Percentiles rank a stretch among this genome's conserved stretches.
phyloP scores from a whole-genome alignment of 2,329 filamentous ascomycete species.

The Colletotrichum sojae region DNA sequence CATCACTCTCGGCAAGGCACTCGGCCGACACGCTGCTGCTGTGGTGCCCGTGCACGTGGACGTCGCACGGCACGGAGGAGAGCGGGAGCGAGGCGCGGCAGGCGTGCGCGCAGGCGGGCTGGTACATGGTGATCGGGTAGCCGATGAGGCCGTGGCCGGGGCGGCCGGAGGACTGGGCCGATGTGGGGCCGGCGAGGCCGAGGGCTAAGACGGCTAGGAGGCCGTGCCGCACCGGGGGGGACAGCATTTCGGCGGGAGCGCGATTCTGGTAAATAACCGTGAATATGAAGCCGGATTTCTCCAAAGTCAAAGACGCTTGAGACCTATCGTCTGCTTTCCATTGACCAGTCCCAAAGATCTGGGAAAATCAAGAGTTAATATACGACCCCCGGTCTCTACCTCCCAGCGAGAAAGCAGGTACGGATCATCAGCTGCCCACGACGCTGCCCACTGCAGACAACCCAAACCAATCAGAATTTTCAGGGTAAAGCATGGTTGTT shows the following conservation, averaged over 20 bases:
- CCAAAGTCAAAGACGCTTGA: too few species aligned
- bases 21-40: slow-evolving; percentile 10
- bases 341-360: too few species aligned
- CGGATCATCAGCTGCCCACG: too few species aligned
- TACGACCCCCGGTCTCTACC: too few species aligned
- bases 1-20: slow-evolving; percentile 45
- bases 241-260: not conserved
- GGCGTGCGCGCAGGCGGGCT: slow-evolving; percentile 53
- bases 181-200: not conserved
- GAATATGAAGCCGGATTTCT: too few species aligned
- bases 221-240: not conserved
- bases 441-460: too few species aligned
- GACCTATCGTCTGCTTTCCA: too few species aligned
- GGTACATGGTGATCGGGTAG: slow-evolving; percentile 45
- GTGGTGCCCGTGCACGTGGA: not conserved
- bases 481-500: too few species aligned
- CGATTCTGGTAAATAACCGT: too few species aligned
- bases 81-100: slow-evolving; percentile 49
- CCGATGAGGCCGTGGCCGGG: slow-evolving; percentile 10
- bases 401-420: too few species aligned
- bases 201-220: not conserved
- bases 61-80: slow-evolving; percentile 37
- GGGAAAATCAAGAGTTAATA: too few species aligned
- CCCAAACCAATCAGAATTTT: too few species aligned
- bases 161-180: slow-evolving; percentile 1